Conservation (phyloP, 139 green algal genomes). For the Ettlia oleoabundans region DNA sequence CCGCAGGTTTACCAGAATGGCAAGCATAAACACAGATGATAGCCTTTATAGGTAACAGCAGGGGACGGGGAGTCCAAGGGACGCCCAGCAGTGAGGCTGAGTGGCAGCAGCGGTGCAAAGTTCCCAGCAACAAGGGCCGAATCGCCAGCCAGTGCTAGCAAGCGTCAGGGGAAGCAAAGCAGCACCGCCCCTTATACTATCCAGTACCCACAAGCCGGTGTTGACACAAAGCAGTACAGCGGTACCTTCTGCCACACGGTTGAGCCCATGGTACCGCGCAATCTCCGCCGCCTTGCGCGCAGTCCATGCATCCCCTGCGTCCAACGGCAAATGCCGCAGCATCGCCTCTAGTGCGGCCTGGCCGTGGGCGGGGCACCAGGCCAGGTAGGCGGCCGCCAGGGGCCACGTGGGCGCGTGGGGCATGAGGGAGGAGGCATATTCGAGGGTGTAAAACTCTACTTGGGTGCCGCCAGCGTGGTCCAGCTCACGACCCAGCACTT, state of each 20-base stretch:
- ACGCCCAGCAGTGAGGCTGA: no score
- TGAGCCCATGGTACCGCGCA: conserved; percentile 48
- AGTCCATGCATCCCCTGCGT: conserved; percentile 22
- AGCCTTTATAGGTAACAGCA: no score
- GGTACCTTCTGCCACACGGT: conserved; percentile 6
- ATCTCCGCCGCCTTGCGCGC: conserved; percentile 50
- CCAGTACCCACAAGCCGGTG: background rate
- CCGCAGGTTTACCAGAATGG: no score
- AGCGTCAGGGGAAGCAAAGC: no score
- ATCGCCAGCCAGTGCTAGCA: no score
- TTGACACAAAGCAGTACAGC: background rate
- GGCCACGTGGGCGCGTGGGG: conserved; percentile 52
- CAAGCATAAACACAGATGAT: no score
- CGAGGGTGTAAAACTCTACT: conserved; percentile 58
- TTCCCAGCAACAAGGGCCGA: no score
- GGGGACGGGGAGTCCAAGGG: no score
- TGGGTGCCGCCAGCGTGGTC: conserved; percentile 32
- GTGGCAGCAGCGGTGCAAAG: no score
- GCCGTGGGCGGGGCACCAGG: conserved; percentile 72
- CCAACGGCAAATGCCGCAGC: conserved; percentile 60
- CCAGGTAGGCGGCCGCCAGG: conserved; percentile 68
- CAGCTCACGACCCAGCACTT: conserved; percentile 25
- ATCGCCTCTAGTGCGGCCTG: conserved; percentile 59
- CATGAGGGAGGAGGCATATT: conserved; percentile 54
- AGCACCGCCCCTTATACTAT: no score